Evolutionary conservation across 768 basidiomycete species (phyloP).

Genomic region (Cytidiella melzeri): DNA sequence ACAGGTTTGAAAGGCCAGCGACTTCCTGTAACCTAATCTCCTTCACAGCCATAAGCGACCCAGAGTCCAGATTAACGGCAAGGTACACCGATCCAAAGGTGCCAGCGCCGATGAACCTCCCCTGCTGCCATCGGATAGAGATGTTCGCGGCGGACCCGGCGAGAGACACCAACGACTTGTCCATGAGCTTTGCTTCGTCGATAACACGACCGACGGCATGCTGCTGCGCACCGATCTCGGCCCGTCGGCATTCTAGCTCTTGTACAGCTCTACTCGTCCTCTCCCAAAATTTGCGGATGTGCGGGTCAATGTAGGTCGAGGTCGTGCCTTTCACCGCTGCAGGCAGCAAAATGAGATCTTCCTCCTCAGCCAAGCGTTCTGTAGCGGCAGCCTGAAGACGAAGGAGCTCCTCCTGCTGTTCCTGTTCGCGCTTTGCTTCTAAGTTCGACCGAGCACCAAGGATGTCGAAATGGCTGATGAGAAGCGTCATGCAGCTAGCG

Average conservation of each 20-base stretch:
- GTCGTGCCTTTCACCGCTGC: conserved; percentile 16
- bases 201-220: conserved; percentile 85
- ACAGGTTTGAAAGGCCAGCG: conserved; percentile 79
- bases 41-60: conserved; percentile 97
- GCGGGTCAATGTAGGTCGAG: conserved; percentile 50
- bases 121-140: conserved; percentile 96
- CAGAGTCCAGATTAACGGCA: conserved; percentile 93
- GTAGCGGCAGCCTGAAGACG: conserved; percentile 47
- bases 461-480: conserved; percentile 97
- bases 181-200: conserved; percentile 90
- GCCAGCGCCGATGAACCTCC: conserved; percentile 96
- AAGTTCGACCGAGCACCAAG: conserved; percentile 86
- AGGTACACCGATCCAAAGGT: conserved; percentile 99
- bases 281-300: conserved; percentile 75
- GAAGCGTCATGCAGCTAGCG: conserved; percentile 92
- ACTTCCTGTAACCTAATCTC: conserved; percentile 97
- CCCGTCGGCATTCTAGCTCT: conserved; percentile 61
- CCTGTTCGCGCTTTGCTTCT: conserved; percentile 88
- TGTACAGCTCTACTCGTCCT: conserved; percentile 52
- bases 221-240: conserved; percentile 57
- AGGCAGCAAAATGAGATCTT: conserved; percentile 33
- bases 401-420: conserved; percentile 62
- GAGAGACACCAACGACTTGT: conserved; percentile 88
- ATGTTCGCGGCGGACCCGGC: conserved; percentile 96
- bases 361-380: conserved; percentile 43